Base-by-base conservation (phyloP, 2,329 filamentous ascomycete genomes). In the Plenodomus tracheiphilus region DNA sequence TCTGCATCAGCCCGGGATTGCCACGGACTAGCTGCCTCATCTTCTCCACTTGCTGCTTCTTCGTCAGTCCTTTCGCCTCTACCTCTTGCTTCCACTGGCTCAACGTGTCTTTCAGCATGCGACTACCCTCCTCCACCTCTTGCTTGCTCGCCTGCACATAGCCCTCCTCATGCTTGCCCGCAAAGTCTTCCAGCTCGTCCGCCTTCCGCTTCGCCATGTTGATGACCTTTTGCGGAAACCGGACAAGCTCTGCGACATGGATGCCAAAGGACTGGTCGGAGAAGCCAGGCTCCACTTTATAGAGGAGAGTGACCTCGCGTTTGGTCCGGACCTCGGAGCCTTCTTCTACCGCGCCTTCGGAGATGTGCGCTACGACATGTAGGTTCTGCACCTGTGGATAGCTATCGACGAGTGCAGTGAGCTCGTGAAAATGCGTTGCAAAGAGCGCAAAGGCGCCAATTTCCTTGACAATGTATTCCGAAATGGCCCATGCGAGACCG, bases 201-300 rank as follows among this genome's bases (percentile, higher is more conserved):
- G 94, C 94, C 77, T 99, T 99, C 62, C 94, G 85, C 76, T 96
- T 96, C n/a, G 94, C 94, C 95, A 99, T 99, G 56, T 91, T 91
- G 52, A 99, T 89, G 15, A 99, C 95, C 76, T 99, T 99, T 62
- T 91, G 87, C 0, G 94, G 94, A 76, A 99, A 99, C 38, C 92
- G 85, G 17, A 99, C 94, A 5, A 99, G 82, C 76, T 99, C 94
- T 1, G 94, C 94, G 13, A 99, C 95, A 74, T 99, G 94, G 62
- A 99, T 99, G 62, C 94, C 94, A 71, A 99, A 99, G 49, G 88
- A 94, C 76, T 99, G 94, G 72, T 99, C 94, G 69, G 91, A 97
- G 62, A 99, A 88, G 41, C 94, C 94, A 0, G 90, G 89, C 66
- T 96, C 90, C 30, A 99, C 94, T 76, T 96, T 96, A 80, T 99